These are phyloP conservation scores for Ceraceosorus bombacis DNA, from an alignment of 1,284 basidiomycete genomes.

Conservation along the genomic window DNA sequence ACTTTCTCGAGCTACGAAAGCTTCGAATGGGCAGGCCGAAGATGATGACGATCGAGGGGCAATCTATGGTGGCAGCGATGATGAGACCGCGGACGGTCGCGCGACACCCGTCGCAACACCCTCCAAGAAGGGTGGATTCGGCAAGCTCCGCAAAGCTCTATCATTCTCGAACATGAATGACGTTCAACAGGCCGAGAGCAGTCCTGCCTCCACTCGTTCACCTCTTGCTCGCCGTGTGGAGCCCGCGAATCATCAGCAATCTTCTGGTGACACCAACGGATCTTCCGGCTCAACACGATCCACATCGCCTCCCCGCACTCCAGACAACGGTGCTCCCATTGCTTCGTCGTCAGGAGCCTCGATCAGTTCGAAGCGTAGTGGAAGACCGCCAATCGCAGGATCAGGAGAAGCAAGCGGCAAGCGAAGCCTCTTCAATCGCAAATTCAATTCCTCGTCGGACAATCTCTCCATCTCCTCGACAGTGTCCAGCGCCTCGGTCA, in stretches of 20 bases:
- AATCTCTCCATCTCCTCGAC: slow-evolving; percentile 94
- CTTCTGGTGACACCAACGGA: slow-evolving; percentile 28
- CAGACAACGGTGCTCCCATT: slow-evolving; percentile 30
- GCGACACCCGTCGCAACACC: slow-evolving; percentile 24
- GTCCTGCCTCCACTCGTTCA: slow-evolving; percentile 23
- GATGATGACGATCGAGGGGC: slow-evolving; percentile 33
- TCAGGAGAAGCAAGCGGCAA: slow-evolving; percentile 24
- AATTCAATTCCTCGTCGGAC: slow-evolving; percentile 86
- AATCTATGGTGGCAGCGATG: slow-evolving; percentile 35
- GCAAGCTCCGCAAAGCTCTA: slow-evolving; percentile 39
- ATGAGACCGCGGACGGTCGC: slow-evolving; percentile 24
- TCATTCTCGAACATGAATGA: slow-evolving; percentile 38
- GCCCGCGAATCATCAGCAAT: too few relatives aligned
- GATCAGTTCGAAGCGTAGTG: slow-evolving; percentile 35
- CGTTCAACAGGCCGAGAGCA: slow-evolving; percentile 16
- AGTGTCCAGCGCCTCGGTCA: slow-evolving; percentile 87
- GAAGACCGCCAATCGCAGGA: slow-evolving; percentile 30
- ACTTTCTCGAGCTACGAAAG: slow-evolving; percentile 23
- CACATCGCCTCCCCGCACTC: slow-evolving; percentile 36
- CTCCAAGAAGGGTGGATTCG: slow-evolving; percentile 30
- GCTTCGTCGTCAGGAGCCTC: slow-evolving; percentile 36
- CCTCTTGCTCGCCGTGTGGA: too few relatives aligned
- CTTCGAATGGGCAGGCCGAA: slow-evolving; percentile 4
- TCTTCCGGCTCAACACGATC: slow-evolving; percentile 38
- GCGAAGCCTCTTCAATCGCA: slow-evolving; percentile 72